These are phyloP conservation scores for Umbelopsis sp. DNA, from an alignment of 371 early-diverging fungal species.

Conservation along the genomic window DNA sequence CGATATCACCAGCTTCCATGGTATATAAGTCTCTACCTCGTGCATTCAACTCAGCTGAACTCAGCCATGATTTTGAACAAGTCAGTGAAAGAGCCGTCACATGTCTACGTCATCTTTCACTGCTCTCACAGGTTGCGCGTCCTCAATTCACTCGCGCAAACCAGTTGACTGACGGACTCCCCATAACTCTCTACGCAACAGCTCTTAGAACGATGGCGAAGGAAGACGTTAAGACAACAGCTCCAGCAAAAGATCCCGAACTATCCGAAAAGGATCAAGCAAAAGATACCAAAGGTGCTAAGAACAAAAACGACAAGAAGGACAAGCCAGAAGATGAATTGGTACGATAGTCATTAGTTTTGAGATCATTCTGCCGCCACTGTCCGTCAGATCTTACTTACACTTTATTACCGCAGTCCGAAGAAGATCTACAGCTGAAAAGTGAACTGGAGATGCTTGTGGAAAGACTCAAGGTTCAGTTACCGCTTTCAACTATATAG, in stretches of 20 bases:
- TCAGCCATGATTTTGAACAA: neutral
- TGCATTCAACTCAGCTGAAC: constrained; percentile 9
- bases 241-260: constrained; percentile 21
- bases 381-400: constrained; percentile 5
- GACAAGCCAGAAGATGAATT: constrained; percentile 50
- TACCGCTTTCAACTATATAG: neutral
- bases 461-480: constrained; percentile 79
- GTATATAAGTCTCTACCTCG: neutral
- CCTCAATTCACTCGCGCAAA: constrained; percentile 17
- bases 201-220: constrained; percentile 14
- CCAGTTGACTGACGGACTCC: neutral
- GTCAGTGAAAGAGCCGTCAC: neutral
- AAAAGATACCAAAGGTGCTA: constrained; percentile 33
- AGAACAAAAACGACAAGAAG: constrained; percentile 42
- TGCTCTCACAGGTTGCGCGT: constrained; percentile 12
- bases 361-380: neutral
- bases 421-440: constrained; percentile 94
- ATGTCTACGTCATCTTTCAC: constrained; percentile 6
- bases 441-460: constrained; percentile 93
- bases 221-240: constrained; percentile 8
- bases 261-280: constrained; percentile 28
- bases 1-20: constrained; percentile 18
- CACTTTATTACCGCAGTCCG: constrained; percentile 67
- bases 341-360: constrained; percentile 25
- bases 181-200: constrained; percentile 11